Base-by-base conservation (phyloP, 2,329 filamentous ascomycete genomes). In the Metarhizium humberi region DNA sequence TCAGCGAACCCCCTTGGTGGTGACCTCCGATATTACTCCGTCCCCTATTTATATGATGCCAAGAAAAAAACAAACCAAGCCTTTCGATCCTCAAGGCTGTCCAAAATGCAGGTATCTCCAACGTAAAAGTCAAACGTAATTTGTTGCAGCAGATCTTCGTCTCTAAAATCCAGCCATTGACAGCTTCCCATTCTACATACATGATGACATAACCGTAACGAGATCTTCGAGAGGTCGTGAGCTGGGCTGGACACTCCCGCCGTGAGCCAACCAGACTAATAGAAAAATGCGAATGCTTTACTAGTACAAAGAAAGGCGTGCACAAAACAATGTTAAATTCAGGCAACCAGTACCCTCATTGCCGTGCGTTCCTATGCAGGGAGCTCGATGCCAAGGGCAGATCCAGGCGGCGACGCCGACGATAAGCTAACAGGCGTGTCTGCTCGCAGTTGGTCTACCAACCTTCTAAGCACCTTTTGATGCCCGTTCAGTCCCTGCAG, bases 391-490 rank as follows among this genome's bases (percentile, higher is more conserved):
- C 59, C 62, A n/a, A 61, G 42, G 13, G 60, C 54, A 30, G 62
- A 63, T 20, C 53, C 61, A 7, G 59, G 58, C n/a, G 63, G 60
- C 25, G 58, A 59, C 25, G 53, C 46, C 6, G 62, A 62, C 2
- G 60, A 55, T 25, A 60, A 18, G 32, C 58, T 64, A 20, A 61
- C 57, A 10, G 60, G 60, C 20, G 55, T 62, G 50, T 49, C 53
- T 11, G 38, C 52, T 38, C 54, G 51, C 45, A 64, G 46, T 8
- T 69, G 63, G n/a, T 67, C 65, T 56, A 79, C 60, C 8, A 79
- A 64, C 42, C 60, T 64, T n/a, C 61, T 59, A 34, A 83, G 65
- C 57, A 81, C 73, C 29, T 73, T 69, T 43, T 71, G 68, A 50
- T 73, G 69, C 29, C 62, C 63, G 30, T 71, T 68, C 54, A 83